phyloP scores from a whole-genome alignment of 2,329 filamentous ascomycete genomes.

The Microcyclospora tardicrescens region DNA sequence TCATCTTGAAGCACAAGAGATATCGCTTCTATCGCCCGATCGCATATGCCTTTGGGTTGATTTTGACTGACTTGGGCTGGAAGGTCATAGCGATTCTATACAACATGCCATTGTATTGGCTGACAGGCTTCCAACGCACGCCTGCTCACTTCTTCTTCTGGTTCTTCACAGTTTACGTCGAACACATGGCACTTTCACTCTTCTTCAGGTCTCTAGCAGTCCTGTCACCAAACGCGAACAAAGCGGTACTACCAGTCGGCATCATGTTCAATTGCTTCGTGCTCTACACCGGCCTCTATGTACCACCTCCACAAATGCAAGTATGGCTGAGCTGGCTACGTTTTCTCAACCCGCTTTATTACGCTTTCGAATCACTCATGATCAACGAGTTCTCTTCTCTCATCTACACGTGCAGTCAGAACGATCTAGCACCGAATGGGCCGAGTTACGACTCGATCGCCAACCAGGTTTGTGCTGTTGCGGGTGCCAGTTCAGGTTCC shows the following conservation, averaged over 20 bases:
- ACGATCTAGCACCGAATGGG: constrained; percentile 23
- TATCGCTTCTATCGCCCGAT: neutral
- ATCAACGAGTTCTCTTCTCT: constrained; percentile 46
- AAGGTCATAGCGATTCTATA: constrained; percentile 45
- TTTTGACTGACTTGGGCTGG: constrained; percentile 29
- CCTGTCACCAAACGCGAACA: constrained; percentile 18
- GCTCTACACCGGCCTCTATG: constrained; percentile 23
- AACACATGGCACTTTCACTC: constrained; percentile 32
- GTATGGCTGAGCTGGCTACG: constrained; percentile 39
- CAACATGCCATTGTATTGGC: constrained; percentile 48
- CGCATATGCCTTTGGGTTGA: neutral
- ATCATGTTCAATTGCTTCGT: constrained; percentile 18
- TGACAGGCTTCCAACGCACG: constrained; percentile 42
- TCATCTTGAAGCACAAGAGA: too few relatives aligned
- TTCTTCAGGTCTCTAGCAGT: constrained; percentile 32
- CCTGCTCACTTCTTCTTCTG: constrained; percentile 50
- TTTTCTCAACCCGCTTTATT: constrained; percentile 44
- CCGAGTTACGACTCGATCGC: constrained; percentile 27
- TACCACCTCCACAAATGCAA: constrained; percentile 25
- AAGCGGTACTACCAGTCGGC: constrained; percentile 20
- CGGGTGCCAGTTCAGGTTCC: constrained; percentile 43
- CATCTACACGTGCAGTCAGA: constrained; percentile 43
- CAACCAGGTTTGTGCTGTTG: constrained; percentile 28
- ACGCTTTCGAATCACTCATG: constrained; percentile 24
- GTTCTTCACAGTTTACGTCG: constrained; percentile 40